Percentiles rank a stretch among this genome's conserved stretches.
phyloP scores from a whole-genome alignment of 2,329 filamentous ascomycete genomes.

The Didymella pinodella region DNA sequence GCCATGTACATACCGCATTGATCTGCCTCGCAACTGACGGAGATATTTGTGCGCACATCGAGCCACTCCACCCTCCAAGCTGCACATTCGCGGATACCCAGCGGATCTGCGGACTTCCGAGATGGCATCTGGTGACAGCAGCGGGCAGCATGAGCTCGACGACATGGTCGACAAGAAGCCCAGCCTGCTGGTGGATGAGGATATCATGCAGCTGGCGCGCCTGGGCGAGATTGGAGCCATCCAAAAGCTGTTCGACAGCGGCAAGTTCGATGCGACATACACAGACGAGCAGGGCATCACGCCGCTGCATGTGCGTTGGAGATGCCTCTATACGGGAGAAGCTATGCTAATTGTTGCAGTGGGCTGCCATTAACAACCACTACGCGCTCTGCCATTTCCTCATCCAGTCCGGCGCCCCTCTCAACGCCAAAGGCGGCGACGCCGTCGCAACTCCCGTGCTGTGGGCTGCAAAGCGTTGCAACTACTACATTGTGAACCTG shows the following conservation, averaged over 20 bases:
- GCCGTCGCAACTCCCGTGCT: conserved; percentile 92
- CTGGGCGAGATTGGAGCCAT: conserved; percentile 86
- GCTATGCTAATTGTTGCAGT: conserved; percentile 62
- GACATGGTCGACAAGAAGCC: conserved; percentile 48
- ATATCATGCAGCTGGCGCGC: conserved; percentile 95
- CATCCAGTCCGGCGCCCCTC: conserved; percentile 82
- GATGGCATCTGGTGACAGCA: conserved; percentile 39
- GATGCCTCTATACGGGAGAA: not conserved
- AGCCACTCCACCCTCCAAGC: not conserved
- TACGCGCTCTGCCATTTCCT: conserved; percentile 97
- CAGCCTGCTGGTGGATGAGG: conserved; percentile 67
- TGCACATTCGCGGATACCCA: not conserved
- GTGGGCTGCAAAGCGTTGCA: conserved; percentile 95
- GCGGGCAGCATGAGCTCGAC: conserved; percentile 48
- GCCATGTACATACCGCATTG: conserved; percentile 26
- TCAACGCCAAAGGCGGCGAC: conserved; percentile 95
- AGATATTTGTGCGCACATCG: not conserved
- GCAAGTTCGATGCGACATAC: conserved; percentile 82
- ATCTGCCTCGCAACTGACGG: not conserved
- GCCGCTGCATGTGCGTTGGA: conserved; percentile 79
- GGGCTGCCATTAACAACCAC: conserved; percentile 99
- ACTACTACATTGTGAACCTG: conserved; percentile 95
- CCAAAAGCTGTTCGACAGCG: conserved; percentile 86
- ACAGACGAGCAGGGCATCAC: conserved; percentile 93
- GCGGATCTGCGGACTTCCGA: conserved; percentile 30